phyloP scores from a whole-genome alignment of 768 basidiomycete genomes.

The Suillus decipiens region DNA sequence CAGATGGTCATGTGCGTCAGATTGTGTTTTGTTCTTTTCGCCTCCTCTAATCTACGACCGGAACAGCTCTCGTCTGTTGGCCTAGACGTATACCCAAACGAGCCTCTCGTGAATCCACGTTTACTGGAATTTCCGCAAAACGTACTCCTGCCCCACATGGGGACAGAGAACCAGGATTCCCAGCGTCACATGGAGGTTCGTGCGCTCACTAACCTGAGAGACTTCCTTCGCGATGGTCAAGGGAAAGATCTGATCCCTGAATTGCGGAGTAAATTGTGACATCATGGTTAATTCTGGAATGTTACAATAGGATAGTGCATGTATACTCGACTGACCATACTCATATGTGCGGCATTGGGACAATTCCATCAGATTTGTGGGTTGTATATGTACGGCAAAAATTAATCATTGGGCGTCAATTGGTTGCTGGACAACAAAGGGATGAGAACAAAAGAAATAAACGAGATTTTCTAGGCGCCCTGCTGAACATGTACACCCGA shows the following conservation, averaged over 20 bases:
- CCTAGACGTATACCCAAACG: constrained; percentile 85
- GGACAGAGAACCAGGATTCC: constrained; percentile 82
- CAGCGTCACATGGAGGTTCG: constrained; percentile 83
- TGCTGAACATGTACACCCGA: background rate
- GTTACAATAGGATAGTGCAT: background rate
- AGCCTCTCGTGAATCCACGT: constrained; percentile 77
- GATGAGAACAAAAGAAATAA: background rate
- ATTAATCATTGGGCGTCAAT: background rate
- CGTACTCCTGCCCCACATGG: constrained; percentile 90
- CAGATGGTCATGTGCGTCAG: constrained; percentile 79
- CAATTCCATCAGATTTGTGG: background rate
- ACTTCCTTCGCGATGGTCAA: constrained; percentile 63
- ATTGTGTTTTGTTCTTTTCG: background rate
- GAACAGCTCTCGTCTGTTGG: constrained; percentile 75
- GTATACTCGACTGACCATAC: background rate
- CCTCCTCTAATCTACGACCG: background rate
- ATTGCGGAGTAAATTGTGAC: constrained; percentile 25
- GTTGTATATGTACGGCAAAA: background rate
- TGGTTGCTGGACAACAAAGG: background rate
- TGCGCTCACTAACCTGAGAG: constrained; percentile 75
- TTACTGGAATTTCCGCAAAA: constrained; percentile 82
- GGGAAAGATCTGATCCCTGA: constrained; percentile 74
- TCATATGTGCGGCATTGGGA: constrained; percentile 1
- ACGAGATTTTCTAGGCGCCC: background rate
- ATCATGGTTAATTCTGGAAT: background rate